phyloP scores from a whole-genome alignment of 805 yeast genomes.

The Spathaspora gorwiae region DNA sequence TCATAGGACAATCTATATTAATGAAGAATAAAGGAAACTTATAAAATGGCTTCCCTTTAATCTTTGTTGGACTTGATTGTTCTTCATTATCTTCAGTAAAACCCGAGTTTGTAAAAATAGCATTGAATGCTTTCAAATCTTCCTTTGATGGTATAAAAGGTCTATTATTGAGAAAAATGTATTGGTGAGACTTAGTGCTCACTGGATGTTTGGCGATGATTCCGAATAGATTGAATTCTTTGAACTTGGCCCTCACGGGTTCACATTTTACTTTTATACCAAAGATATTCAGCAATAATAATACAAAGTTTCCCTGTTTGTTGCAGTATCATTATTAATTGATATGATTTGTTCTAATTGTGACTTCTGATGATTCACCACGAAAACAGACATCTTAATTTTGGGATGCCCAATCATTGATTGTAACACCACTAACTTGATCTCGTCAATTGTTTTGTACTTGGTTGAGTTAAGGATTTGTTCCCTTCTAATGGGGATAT shows the following conservation, averaged over 20 bases:
- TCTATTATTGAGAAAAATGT: conserved; percentile 42
- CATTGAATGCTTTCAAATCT: conserved; percentile 16
- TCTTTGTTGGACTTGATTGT: conserved; percentile 1
- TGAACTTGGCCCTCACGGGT: conserved; percentile 18
- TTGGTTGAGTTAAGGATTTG: conserved; percentile 17
- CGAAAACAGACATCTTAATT: conserved; percentile 1
- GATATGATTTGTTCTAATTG: conserved; percentile 1
- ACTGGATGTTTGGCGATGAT: conserved; percentile 34
- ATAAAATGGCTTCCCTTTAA: conserved; percentile 24
- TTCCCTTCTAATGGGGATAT: conserved; percentile 40
- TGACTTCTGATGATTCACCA: conserved; percentile 5
- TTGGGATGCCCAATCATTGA: conserved; percentile 20
- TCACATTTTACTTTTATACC: conserved; percentile 15
- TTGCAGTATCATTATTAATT: not conserved
- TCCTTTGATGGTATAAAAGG: conserved; percentile 12
- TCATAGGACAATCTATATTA: conserved; percentile 19
- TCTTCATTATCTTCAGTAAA: conserved; percentile 5
- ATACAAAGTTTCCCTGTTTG: not conserved
- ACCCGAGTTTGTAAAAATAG: conserved; percentile 16
- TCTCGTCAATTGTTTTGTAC: conserved; percentile 16
- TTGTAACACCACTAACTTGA: conserved; percentile 26
- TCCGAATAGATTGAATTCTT: conserved; percentile 28
- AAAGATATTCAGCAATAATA: conserved; percentile 3
- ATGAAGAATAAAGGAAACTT: conserved; percentile 38
- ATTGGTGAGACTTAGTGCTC: conserved; percentile 38